Percentiles rank a stretch among this genome's conserved stretches.
Conservation (phyloP, 768 basidiomycete species). For the Postia placenta region DNA sequence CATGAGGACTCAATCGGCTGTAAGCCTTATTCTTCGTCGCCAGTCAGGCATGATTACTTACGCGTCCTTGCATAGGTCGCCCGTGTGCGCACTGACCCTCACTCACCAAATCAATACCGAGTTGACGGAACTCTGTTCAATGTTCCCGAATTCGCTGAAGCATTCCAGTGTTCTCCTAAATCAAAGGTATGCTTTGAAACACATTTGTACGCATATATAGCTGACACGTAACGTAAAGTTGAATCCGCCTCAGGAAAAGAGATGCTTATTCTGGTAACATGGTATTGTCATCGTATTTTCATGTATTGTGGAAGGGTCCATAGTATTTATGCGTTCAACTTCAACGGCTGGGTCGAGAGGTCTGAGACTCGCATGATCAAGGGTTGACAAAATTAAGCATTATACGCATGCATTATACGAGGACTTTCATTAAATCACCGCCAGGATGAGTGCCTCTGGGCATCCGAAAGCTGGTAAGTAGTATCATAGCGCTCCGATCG, state of each 20-base stretch:
- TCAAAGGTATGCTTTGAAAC: constrained; percentile 53
- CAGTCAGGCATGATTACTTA: background rate
- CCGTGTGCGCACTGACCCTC: constrained; percentile 82
- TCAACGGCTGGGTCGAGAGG: no score
- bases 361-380: no score
- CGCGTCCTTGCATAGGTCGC: constrained; percentile 42
- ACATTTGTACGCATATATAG: background rate
- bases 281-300: no score
- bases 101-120: constrained; percentile 75
- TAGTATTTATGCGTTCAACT: background rate
- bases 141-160: constrained; percentile 81
- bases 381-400: no score
- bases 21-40: constrained; percentile 29
- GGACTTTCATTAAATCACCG: no score
- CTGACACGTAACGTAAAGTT: constrained; percentile 37
- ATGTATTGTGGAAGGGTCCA: no score
- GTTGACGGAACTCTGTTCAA: constrained; percentile 85
- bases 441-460: no score
- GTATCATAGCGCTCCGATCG: no score
- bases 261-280: constrained; percentile 72
- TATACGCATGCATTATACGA: no score
- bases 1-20: constrained; percentile 73
- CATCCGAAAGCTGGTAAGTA: no score
- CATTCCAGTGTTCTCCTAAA: constrained; percentile 74
- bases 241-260: constrained; percentile 75